Percentiles rank a stretch among this genome's conserved stretches.
Conservation (phyloP, 1,139 yeast genomes). For the Pichia sp. region DNA sequence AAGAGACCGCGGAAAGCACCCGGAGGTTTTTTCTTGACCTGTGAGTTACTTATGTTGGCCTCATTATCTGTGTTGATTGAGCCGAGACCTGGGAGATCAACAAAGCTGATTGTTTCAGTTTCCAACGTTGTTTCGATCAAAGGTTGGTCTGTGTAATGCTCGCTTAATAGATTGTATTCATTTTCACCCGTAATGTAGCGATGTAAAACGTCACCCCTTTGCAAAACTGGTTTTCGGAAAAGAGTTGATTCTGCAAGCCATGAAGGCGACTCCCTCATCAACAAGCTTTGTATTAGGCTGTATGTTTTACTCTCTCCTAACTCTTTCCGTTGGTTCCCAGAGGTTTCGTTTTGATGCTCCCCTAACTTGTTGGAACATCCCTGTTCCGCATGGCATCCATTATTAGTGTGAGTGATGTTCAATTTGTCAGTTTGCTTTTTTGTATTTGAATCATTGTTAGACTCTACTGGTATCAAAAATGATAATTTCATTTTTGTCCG, state of each 20-base stretch:
- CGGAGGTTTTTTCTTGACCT: neutral
- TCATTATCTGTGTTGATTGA: neutral
- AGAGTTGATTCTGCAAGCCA: neutral
- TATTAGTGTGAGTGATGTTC: too few species aligned
- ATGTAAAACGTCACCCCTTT: neutral
- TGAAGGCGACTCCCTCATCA: neutral
- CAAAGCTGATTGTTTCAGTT: neutral
- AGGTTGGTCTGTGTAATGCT: neutral
- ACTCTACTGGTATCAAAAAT: too few species aligned
- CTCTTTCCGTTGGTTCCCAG: neutral
- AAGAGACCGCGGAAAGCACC: neutral
- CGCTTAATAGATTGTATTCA: neutral
- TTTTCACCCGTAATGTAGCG: constrained; percentile 2
- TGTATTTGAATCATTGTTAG: too few species aligned
- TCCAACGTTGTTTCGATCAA: neutral
- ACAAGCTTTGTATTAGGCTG: neutral
- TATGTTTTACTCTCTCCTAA: neutral
- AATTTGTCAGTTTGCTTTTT: too few species aligned
- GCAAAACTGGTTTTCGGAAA: neutral
- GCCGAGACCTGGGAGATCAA: neutral
- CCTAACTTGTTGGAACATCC: too few species aligned
- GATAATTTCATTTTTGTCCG: too few species aligned
- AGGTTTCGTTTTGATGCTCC: neutral
- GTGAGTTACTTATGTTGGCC: neutral
- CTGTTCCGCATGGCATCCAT: too few species aligned